These are phyloP conservation scores for Acorus calamus DNA, from an alignment of 106 monocot species.

Conservation along the genomic window DNA sequence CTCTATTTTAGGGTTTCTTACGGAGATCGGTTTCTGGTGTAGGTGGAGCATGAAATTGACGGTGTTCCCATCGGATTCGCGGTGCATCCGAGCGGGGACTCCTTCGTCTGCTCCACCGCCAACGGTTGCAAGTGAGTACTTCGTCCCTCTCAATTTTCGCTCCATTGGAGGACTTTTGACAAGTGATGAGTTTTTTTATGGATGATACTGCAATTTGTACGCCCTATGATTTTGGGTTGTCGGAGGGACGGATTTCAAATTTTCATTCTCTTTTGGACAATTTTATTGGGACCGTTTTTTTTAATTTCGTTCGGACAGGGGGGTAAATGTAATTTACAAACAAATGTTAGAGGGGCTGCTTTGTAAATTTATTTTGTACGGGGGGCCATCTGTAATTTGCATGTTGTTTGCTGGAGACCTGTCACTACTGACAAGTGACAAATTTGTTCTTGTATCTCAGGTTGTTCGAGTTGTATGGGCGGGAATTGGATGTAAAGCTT, in stretches of 20 bases:
- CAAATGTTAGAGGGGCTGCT: too few species aligned
- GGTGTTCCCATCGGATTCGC: slow-evolving; percentile 48
- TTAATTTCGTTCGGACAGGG: too few species aligned
- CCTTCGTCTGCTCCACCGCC: slow-evolving; percentile 63
- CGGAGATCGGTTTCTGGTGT: neutral
- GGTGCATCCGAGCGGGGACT: slow-evolving; percentile 88
- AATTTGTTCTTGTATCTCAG: slow-evolving; percentile 15
- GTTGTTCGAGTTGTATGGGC: slow-evolving; percentile 40
- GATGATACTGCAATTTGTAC: neutral
- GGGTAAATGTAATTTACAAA: too few species aligned
- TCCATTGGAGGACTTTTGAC: neutral
- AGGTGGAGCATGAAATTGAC: slow-evolving; percentile 35
- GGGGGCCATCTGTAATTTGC: too few species aligned
- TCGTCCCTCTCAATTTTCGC: neutral
- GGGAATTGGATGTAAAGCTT: slow-evolving; percentile 30
- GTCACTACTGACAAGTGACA: neutral
- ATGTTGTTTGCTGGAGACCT: neutral
- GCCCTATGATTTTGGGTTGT: too few species aligned
- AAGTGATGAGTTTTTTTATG: neutral
- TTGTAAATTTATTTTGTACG: neutral
- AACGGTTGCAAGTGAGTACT: slow-evolving; percentile 63
- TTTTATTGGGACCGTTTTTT: too few species aligned
- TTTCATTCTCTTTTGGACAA: too few species aligned
- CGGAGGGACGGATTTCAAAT: too few species aligned
- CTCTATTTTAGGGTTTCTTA: neutral